Evolutionary conservation across 352 stramenopile genomes (phyloP), one percentile per base, ranked within the genome.

Genomic region (Blastocystis sp.): DNA sequence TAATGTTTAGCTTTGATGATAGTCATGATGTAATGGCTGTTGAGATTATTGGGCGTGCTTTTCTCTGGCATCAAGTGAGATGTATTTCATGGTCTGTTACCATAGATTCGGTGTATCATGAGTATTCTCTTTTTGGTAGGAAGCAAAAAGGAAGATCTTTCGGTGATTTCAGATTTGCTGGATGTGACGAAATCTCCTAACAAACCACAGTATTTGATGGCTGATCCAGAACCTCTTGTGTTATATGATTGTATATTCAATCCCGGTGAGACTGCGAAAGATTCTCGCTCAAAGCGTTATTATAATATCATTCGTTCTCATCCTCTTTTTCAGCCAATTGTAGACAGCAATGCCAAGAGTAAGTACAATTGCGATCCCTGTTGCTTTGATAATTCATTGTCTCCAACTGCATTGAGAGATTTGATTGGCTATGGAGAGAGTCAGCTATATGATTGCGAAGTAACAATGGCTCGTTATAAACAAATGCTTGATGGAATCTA

Each of bases 101-200:
- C 24, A 35, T 88, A 75, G 57, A 79, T 89, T 78, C 78, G 78
- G 0, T 89, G 78, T 56, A 89, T 89, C 22, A 79, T 89, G 66
- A 79, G 60, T 53, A 58, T 89, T 27, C 51, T 89, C 6, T 89
- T 89, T 30, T 15, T 79, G 19, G 56, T 89, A 19, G 78, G 53
- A 11, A 59, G 53, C 40, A 48, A 48, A 59, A 89, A 89, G 13
- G 78, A 89, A 51, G 17, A 27, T 27, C n/a, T 48, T 27, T 40
- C 68, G 9, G 35, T 89, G 44, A 58, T 89, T 17, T 15, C 66
- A 1, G 27, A 76, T 17, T 42, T 89, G 19, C 51, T 89, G 3
- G 78, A 89, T 42, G 30, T 89, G 9, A 19, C 68, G 54, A 89
- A 89, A 24, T 48, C 22, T 42, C 78, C 78, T 17, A 22, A 70